These are phyloP conservation scores for Colletotrichum graminicola DNA, from an alignment of 2,329 filamentous ascomycete species.

Conservation along the genomic window DNA sequence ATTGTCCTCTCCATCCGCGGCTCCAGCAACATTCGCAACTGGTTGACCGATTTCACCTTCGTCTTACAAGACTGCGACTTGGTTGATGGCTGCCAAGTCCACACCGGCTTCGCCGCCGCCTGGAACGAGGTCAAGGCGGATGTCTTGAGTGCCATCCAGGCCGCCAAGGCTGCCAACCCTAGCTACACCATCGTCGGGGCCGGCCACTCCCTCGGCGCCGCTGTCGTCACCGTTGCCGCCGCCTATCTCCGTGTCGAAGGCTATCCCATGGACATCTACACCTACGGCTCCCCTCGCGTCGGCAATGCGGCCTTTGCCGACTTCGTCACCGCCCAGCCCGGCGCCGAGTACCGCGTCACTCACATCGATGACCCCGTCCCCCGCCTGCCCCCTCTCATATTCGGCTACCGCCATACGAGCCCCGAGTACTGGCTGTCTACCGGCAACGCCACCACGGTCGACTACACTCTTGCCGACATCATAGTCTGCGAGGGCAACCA, in stretches of 20 bases:
- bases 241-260: slow-evolving; percentile 66
- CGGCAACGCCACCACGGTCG: slow-evolving; percentile 49
- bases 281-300: slow-evolving; percentile 75
- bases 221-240: slow-evolving; percentile 71
- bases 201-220: slow-evolving; percentile 77
- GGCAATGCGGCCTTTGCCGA: slow-evolving; percentile 68
- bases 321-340: slow-evolving; percentile 66
- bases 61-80: slow-evolving; percentile 51
- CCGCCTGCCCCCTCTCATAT: slow-evolving; percentile 70
- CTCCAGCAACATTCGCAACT: slow-evolving; percentile 70
- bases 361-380: slow-evolving; percentile 77
- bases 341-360: slow-evolving; percentile 72
- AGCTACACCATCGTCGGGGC: slow-evolving; percentile 68
- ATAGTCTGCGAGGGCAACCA: slow-evolving; percentile 62
- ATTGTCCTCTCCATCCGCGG: slow-evolving; percentile 74
- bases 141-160: slow-evolving; percentile 58
- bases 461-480: slow-evolving; percentile 57
- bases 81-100: slow-evolving; percentile 62
- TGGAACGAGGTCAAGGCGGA: slow-evolving; percentile 65
- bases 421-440: slow-evolving; percentile 75
- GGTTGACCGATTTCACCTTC: slow-evolving; percentile 65
- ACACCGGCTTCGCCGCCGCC: slow-evolving; percentile 70
- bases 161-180: slow-evolving; percentile 61
- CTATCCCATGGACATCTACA: slow-evolving; percentile 68
- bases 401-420: slow-evolving; percentile 74